Evolutionary conservation across 345 rosid species (phyloP), one percentile per base, ranked within the genome.

Genomic region (Syzygium aqueum): DNA sequence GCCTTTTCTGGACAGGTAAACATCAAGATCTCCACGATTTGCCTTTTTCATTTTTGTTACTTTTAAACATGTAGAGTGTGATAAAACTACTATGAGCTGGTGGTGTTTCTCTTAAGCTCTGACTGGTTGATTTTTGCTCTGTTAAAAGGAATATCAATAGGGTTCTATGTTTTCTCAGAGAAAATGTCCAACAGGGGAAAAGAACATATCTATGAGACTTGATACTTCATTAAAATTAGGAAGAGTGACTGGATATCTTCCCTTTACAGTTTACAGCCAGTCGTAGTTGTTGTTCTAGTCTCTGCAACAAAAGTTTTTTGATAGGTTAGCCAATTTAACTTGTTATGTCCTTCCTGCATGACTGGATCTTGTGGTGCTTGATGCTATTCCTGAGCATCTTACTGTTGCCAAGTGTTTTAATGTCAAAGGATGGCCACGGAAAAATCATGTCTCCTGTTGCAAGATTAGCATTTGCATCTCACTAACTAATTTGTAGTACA

Each of bases 1-100:
- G 99, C 99, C 99, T 23, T 96, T 97, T 77, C 90, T 95, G 87
- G 99, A 96, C 95, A 96, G 99, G 99, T 95, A 90, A 91, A 86
- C 50, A 50, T 85, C 54, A 37, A 37, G 46, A 43, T 86, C 78
- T 65, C 40, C 49, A 46, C 51, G 77, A 49, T 54, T 14, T 86
- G 33, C 63, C 86, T 25, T 85, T 37, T 52, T 51, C 27, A 17
- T 33, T 37, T 73, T 33, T 19, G 5, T 4, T 73, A 19, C 49
- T 33, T 12, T 73, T 73, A 73, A 73, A 10, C 82, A 37, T 16
- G 23, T 73, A 9, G 23, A 73, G 49, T 33, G 49, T 37, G 82
- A 73, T 40, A 37, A 73, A 73, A 73, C 82, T 5, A 73, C 14
- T 73, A 73, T 37, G 82, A 73, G 46, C 82, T 37, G 13, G 49